Conservation (phyloP, 2,329 filamentous ascomycete genomes). For the Dothideomycetes sp. region DNA sequence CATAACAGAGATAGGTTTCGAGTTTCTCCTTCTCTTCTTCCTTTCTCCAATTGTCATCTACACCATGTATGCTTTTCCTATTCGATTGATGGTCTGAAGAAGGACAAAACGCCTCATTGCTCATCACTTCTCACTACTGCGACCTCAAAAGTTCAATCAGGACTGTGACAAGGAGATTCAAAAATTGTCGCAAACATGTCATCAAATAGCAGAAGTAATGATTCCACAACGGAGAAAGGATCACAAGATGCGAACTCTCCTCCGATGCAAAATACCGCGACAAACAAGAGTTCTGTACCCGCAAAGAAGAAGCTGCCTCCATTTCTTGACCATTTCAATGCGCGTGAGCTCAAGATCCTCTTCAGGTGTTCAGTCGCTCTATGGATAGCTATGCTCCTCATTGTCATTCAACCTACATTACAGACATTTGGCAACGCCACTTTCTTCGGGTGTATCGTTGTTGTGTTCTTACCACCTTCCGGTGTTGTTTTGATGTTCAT, state of each 20-base stretch:
- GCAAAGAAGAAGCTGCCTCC: constrained; percentile 10
- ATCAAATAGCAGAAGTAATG: background rate
- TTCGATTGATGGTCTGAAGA: too few relatives aligned
- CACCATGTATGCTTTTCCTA: too few relatives aligned
- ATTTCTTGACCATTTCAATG: constrained; percentile 15
- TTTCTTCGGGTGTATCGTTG: constrained; percentile 9
- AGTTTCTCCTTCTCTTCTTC: too few relatives aligned
- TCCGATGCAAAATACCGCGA: background rate
- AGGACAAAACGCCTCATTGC: too few relatives aligned
- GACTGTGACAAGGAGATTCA: too few relatives aligned
- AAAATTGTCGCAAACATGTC: constrained; percentile 1
- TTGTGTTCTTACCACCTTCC: constrained; percentile 12
- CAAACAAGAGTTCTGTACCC: background rate
- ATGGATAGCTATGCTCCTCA: constrained; percentile 11
- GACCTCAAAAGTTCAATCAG: background rate
- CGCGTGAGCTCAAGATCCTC: constrained; percentile 14
- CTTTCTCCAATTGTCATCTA: too few relatives aligned
- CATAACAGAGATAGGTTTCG: too few relatives aligned
- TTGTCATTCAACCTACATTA: constrained; percentile 9
- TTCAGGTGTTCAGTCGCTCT: constrained; percentile 13
- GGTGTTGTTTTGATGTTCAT: constrained; percentile 10
- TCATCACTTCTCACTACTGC: too few relatives aligned
- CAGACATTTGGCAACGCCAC: constrained; percentile 10
- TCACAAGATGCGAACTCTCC: background rate
- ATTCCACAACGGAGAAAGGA: constrained; percentile 5